Conservation (phyloP, 352 stramenopile genomes). For the Blastocystis sp. region DNA sequence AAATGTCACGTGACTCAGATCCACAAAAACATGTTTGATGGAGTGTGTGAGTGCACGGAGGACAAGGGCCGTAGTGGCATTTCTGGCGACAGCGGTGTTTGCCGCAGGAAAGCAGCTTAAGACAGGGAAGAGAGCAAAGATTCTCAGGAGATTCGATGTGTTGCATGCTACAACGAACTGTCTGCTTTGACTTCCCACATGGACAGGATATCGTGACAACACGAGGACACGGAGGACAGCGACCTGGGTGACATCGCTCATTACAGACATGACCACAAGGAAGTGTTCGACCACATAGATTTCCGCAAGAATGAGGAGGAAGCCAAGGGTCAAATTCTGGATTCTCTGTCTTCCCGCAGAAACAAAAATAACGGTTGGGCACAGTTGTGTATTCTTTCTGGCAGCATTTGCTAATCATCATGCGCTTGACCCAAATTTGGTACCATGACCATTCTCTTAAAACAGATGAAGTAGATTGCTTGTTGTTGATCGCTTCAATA, state of each 20-base stretch:
- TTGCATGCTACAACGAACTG: conserved; percentile 45
- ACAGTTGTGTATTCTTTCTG: neutral
- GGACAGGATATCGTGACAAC: conserved; percentile 21
- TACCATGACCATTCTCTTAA: conserved; percentile 32
- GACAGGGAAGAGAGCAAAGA: conserved; percentile 2
- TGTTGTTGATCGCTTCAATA: conserved; percentile 47
- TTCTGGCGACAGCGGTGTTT: neutral
- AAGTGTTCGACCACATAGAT: conserved; percentile 11
- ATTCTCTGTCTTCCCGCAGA: conserved; percentile 55
- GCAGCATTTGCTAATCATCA: conserved; percentile 23
- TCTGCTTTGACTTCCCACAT: conserved; percentile 35
- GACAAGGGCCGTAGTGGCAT: conserved; percentile 45
- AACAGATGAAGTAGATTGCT: conserved; percentile 12
- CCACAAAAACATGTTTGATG: conserved; percentile 47
- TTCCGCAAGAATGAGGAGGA: conserved; percentile 39
- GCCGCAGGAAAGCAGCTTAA: neutral
- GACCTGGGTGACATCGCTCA: conserved; percentile 44
- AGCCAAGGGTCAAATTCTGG: conserved; percentile 55
- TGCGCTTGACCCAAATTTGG: neutral
- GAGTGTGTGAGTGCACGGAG: neutral
- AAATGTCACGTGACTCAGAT: neutral
- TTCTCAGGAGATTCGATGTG: neutral
- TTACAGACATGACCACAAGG: conserved; percentile 59
- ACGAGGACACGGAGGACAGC: conserved; percentile 19
- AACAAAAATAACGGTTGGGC: conserved; percentile 43